phyloP scores from a whole-genome alignment of 345 rosid species.

The Gossypium arboreum region DNA sequence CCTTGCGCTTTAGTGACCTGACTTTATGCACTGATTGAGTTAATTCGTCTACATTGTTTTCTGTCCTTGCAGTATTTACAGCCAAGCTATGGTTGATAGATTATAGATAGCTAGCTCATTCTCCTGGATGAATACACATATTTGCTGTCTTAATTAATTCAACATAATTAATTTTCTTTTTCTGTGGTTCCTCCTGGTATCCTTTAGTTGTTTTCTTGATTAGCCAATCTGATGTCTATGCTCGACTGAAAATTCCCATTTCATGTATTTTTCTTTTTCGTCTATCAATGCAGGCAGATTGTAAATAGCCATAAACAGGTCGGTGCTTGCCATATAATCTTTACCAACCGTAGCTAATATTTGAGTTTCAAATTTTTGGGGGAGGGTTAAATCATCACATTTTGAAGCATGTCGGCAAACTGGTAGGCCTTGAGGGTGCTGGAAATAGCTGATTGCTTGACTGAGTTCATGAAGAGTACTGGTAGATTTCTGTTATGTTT shows the following conservation, averaged over 20 bases:
- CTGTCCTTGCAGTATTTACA: not conserved
- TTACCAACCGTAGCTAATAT: not conserved
- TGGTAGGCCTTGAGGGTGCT: conserved; percentile 4
- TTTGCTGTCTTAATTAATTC: not conserved
- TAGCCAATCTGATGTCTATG: not conserved
- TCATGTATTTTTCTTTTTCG: not conserved
- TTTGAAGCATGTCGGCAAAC: conserved; percentile 9
- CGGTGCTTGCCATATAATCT: conserved; percentile 12
- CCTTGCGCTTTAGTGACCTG: not conserved
- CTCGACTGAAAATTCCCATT: not conserved
- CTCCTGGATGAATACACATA: not conserved
- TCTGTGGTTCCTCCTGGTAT: not conserved
- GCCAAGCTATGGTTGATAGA: not conserved
- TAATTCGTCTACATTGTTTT: not conserved
- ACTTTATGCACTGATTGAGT: not conserved
- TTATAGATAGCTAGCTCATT: not conserved
- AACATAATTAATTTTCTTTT: not conserved
- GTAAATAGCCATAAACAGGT: conserved; percentile 9
- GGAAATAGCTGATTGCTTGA: conserved; percentile 5
- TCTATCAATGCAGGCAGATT: conserved; percentile 17
- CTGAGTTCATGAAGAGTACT: not conserved
- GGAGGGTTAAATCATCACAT: not conserved
- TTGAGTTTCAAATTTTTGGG: not conserved
- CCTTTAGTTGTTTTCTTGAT: not conserved
- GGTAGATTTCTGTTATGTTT: not conserved